Evolutionary conservation across 257 asterid genomes (phyloP).

Genomic region (Penstemon barbatus): DNA sequence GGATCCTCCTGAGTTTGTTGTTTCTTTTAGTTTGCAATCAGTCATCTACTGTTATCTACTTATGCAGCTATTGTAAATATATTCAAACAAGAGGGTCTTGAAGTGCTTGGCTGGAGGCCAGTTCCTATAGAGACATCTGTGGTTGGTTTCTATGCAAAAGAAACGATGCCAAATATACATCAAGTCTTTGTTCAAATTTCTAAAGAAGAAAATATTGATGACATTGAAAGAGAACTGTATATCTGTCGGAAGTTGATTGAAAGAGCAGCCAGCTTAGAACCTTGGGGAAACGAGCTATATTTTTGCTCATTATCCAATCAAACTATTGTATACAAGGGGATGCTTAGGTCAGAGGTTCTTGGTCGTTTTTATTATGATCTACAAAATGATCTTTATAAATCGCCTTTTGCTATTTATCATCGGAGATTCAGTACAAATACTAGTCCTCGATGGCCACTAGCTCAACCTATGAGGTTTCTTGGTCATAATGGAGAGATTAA

Average conservation of each 20-base stretch:
- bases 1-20: not conserved
- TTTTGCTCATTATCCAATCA: conserved; percentile 96
- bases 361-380: conserved; percentile 88
- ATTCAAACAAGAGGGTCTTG: conserved; percentile 92
- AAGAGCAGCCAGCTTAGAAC: conserved; percentile 59
- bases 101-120: conserved; percentile 96
- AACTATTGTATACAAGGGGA: conserved; percentile 97
- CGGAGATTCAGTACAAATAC: conserved; percentile 98
- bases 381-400: conserved; percentile 65
- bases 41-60: conserved; percentile 29
- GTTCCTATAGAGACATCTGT: conserved; percentile 84
- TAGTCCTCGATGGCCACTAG: conserved; percentile 98
- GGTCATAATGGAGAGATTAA: conserved; percentile 99
- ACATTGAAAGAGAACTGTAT: conserved; percentile 92
- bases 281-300: conserved; percentile 90
- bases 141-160: conserved; percentile 83
- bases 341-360: conserved; percentile 94
- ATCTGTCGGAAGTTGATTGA: conserved; percentile 93
- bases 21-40: conserved; percentile 15
- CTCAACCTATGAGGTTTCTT: conserved; percentile 98
- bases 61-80: conserved; percentile 65
- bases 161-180: conserved; percentile 88
- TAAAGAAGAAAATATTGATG: conserved; percentile 85
- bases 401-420: conserved; percentile 97
- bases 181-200: conserved; percentile 87